Evolutionary conservation across 1,139 yeast genomes (phyloP).

Genomic region (Yamadazyma atlantica): DNA sequence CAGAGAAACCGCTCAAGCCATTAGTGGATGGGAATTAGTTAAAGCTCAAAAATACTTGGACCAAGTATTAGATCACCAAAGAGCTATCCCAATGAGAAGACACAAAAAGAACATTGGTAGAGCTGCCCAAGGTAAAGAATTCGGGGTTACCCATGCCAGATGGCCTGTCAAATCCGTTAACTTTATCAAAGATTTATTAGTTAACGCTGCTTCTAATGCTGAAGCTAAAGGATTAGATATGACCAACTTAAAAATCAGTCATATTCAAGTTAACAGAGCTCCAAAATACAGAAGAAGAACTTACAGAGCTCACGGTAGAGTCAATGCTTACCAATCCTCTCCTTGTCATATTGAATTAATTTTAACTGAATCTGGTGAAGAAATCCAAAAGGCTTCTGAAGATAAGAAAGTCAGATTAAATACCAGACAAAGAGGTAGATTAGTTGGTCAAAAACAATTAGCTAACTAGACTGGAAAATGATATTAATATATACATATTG

Average conservation of each 20-base stretch:
- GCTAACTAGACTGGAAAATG: constrained; percentile 14
- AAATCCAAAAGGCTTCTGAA: constrained; percentile 91
- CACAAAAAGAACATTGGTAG: constrained; percentile 96
- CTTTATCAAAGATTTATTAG: constrained; percentile 90
- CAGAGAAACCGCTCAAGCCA: constrained; percentile 98
- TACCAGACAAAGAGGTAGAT: constrained; percentile 93
- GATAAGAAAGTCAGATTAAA: constrained; percentile 76
- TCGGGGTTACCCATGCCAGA: constrained; percentile 99
- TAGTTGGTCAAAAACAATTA: constrained; percentile 74
- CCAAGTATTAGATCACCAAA: constrained; percentile 96
- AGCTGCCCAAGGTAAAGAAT: constrained; percentile 99
- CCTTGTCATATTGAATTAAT: constrained; percentile 99
- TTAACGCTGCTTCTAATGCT: constrained; percentile 99
- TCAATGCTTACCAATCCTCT: constrained; percentile 96
- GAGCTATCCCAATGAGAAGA: constrained; percentile 99
- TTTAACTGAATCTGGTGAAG: constrained; percentile 93
- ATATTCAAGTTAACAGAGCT: constrained; percentile 99
- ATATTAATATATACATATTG: constrained; percentile 4
- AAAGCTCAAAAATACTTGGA: constrained; percentile 95
- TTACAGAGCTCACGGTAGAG: constrained; percentile 99
- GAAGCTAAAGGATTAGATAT: constrained; percentile 98
- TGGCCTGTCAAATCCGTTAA: constrained; percentile 99
- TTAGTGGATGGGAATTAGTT: constrained; percentile 96
- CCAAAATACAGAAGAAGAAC: constrained; percentile 99
- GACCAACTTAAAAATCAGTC: constrained; percentile 89